Evolutionary conservation across 495 filamentous ascomycete genomes (phyloP), one percentile per base, ranked within the genome.

Genomic region (Hypoxylon rickii): DNA sequence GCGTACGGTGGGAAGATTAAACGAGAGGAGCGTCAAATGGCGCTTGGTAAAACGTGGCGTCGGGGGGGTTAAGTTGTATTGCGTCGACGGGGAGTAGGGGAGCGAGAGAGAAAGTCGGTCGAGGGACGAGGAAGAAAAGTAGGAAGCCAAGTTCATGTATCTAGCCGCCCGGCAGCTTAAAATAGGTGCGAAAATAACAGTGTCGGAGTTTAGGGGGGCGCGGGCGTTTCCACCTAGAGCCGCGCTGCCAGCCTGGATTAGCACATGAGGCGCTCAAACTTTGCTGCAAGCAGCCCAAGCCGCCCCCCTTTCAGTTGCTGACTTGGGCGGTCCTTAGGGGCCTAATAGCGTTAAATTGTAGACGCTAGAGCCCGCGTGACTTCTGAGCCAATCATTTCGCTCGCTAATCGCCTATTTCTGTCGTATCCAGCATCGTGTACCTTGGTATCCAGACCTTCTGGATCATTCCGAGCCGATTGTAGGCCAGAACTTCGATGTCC

Each of bases 151-250:
- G 51, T 55, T 55, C 21, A 36, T 43, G 45, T 47, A 26, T 42
- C 34, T 62, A 62, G 33, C 58, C 58, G 58, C 58, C 58, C 52
- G 51, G 58, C 29, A 57, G 37, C 52, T 62, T 62, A 62, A 62
- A 62, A 62, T 62, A 62, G 51, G 34, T 10, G 24, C 4, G 24
- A 44, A 42, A 16, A 33, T n/a, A 31, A 37, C 31, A 11, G 39
- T 22, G 33, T 29, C 32, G 40, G 40, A 24, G 34, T 38, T 24
- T 50, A 51, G 40, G 51, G 39, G 45, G 39, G 24, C 24, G 32
- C 19, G 11, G 37, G 48, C 38, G 24, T 29, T 29, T 29, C 50
- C 44, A 24, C 44, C 32, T 21, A 40, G 50, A 61, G 50, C 57
- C 57, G 57, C 57, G 51, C 44, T 49, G 42, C 32, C 24, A 31